Evolutionary conservation across 805 yeast genomes (phyloP), one percentile per base, ranked within the genome.

Genomic region (Hanseniaspora pseudoguilliermondii): DNA sequence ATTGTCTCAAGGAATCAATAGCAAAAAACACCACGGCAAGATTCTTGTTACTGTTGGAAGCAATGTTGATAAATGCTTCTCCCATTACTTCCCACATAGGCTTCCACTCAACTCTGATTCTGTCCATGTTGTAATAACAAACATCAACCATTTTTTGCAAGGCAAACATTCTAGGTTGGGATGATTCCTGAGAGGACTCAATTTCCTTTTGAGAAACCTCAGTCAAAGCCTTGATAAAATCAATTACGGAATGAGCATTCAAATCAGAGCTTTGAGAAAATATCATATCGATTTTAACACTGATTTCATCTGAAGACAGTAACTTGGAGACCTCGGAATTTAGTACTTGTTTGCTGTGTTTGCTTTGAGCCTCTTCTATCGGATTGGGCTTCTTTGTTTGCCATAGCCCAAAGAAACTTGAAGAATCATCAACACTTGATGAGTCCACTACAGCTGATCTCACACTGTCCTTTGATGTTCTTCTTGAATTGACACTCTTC

Each of bases 61-160:
- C 95, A 60, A 89, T 90, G 49, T 75, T 78, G 60, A 87, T 86
- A 71, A 93, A 93, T 44, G 86, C 86, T 57, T 79, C 86, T 16
- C 95, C 96, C 86, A 93, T 86, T 10, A 86, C 84, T 16, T 85
- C 79, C 99, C 99, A 93, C 58, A 93, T 75, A 55, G 87, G 91
- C 6, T 95, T 81, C 97, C 98, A 93, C 70, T 95, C 96, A 59
- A 93, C 82, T 68, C 96, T 81, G 63, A 93, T 90, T 73, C 98
- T 85, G 51, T 82, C 82, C 97, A 93, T 93, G 67, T 95, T 95
- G 73, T 95, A 93, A 69, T 93, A 91, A 70, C 97, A 91, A 44
- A 93, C 95, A 69, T 95, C 98, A 53, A 93, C 95, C 76, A 93
- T 86, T 66, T 93, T 93, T 65, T 89, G 97, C 60, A 93, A 72